phyloP scores from a whole-genome alignment of 1,284 basidiomycete genomes.

The Rhodotorula sp. region DNA sequence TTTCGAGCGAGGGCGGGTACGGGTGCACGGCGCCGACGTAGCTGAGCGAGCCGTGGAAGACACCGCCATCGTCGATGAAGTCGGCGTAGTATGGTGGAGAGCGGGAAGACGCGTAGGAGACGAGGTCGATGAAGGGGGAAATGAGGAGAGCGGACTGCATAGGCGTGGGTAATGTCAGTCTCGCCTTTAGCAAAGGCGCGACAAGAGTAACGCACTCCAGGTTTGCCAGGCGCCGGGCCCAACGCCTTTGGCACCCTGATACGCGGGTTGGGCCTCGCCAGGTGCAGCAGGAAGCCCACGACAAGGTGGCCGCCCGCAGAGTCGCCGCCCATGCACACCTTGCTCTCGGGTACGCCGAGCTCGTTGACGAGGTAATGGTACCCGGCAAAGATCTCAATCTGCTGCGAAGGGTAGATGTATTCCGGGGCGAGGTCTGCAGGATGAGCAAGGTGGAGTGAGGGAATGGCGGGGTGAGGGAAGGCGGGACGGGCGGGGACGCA shows the following conservation, averaged over 20 bases:
- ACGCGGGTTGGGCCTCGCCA: constrained; percentile 19
- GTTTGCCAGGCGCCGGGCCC: constrained; percentile 6
- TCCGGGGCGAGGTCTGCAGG: constrained; percentile 23
- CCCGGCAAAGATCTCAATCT: constrained; percentile 64
- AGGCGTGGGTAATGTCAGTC: neutral
- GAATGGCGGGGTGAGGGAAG: neutral
- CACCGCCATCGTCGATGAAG: constrained; percentile 15
- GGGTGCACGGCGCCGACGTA: constrained; percentile 16
- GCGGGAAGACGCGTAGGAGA: constrained; percentile 5
- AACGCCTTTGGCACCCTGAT: constrained; percentile 11
- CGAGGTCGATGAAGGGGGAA: constrained; percentile 19
- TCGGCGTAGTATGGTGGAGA: neutral
- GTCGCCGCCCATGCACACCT: constrained; percentile 67
- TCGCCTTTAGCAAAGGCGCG: neutral
- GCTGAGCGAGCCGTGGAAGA: constrained; percentile 6
- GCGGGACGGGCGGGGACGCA: neutral
- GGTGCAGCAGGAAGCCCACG: constrained; percentile 20
- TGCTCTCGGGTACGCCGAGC: constrained; percentile 57
- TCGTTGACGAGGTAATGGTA: constrained; percentile 62
- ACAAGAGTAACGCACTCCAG: constrained; percentile 8
- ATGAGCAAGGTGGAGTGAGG: too few relatives aligned
- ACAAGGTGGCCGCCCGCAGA: constrained; percentile 70
- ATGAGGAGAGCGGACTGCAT: constrained; percentile 16
- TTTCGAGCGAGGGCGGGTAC: neutral
- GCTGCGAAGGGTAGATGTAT: constrained; percentile 58